Evolutionary conservation across 2,329 filamentous ascomycete genomes (phyloP), one percentile per base, ranked within the genome.

Genomic region (Didymella pinodella): DNA sequence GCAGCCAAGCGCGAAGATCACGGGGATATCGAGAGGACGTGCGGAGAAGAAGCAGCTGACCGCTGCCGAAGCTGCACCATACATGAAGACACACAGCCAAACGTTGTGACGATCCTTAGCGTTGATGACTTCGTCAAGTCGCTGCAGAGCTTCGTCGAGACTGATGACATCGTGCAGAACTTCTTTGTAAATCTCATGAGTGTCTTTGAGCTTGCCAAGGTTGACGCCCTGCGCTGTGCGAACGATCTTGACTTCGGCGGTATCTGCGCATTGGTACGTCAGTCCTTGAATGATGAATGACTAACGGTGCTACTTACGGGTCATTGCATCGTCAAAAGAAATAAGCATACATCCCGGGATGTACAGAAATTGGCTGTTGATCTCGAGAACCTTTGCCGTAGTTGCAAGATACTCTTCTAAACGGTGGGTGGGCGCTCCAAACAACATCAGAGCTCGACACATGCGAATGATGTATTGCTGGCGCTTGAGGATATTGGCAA

Each of bases 311-410:
- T 44, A 44, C 41, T n/a, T 44, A 44, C 41, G 89, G 0, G 88
- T 91, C 3, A 82, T 73, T 7, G 77, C 72, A 73, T 93, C 90
- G 70, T 86, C 92, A 71, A 97, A 96, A 4, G 91, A 94, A 72
- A 96, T 91, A 59, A 97, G 90, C 93, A 97, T 97, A 71, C 91
- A 95, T 0, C 91, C 91, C 0, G 93, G 93, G 7, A 97, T 86
- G 72, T 97, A 97, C 16, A 97, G 81, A 66, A 94, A 97, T 69
- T 96, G 92, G 26, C 89, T 89, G 66, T 96, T 90, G 20, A 96
- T 92, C 75, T 93, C 90, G 22, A 97, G 85, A 1, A 94, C 90
- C 26, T 91, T 86, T 2, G 93, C 90, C 7, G 90, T 92, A 87
- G 92, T 95, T 56, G 85, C 88, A 84, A 97, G 88, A 75, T 96